phyloP scores from a whole-genome alignment of 495 filamentous ascomycete genomes.

The Cetradonia linearis region DNA sequence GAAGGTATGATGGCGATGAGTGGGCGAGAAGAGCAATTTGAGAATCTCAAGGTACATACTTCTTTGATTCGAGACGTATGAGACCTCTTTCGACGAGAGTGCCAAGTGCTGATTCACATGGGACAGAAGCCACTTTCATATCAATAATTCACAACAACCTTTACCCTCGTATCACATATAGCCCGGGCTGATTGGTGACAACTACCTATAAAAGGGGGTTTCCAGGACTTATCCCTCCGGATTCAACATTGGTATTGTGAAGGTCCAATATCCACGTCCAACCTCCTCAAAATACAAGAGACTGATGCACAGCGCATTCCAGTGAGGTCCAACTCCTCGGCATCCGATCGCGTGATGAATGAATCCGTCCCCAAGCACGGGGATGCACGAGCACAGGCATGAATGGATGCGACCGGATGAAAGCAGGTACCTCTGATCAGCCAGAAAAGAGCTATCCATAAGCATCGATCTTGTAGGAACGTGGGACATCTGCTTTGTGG shows the following conservation, averaged over 20 bases:
- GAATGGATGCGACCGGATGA: not conserved
- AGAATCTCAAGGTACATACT: too few relatives aligned
- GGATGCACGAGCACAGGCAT: not conserved
- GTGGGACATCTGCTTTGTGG: not conserved
- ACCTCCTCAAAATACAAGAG: not conserved
- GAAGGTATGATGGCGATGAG: too few relatives aligned
- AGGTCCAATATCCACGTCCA: not conserved
- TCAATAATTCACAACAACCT: constrained; percentile 1
- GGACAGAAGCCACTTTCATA: too few relatives aligned
- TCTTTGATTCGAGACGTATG: too few relatives aligned
- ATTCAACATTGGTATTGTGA: not conserved
- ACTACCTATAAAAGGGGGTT: not conserved
- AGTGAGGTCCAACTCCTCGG: not conserved
- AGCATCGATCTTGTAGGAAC: not conserved
- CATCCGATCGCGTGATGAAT: not conserved
- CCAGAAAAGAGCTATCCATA: not conserved
- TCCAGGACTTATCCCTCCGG: not conserved
- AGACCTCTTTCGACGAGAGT: too few relatives aligned
- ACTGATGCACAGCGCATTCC: not conserved
- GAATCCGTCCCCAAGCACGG: too few relatives aligned
- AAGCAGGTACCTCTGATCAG: not conserved
- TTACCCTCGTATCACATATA: not conserved
- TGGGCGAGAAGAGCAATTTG: too few relatives aligned
- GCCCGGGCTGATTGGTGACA: not conserved
- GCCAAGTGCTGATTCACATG: too few relatives aligned